Conservation (phyloP, 2,329 filamentous ascomycete species). For the Fusarium caatingaense region DNA sequence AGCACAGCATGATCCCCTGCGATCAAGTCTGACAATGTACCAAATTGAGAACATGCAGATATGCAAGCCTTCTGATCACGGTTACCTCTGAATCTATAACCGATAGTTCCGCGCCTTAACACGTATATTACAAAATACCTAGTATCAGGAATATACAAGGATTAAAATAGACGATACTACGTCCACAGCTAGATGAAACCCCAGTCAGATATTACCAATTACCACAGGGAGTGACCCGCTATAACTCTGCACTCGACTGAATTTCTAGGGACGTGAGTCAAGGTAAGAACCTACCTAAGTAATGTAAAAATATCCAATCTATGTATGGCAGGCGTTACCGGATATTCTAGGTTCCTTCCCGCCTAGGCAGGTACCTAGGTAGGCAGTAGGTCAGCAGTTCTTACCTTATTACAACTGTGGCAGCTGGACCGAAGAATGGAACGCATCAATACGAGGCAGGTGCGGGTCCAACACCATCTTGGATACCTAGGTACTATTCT, state of each 20-base stretch:
- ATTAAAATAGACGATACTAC: neutral
- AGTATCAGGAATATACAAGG: slow-evolving; percentile 4
- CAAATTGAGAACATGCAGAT: neutral
- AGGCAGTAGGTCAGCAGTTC: neutral
- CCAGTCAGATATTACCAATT: neutral
- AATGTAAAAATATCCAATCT: neutral
- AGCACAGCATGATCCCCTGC: slow-evolving; percentile 13
- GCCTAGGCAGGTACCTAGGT: neutral
- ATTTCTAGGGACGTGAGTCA: neutral
- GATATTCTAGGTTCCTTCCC: slow-evolving; percentile 1
- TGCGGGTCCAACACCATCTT: slow-evolving; percentile 18
- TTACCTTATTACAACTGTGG: neutral
- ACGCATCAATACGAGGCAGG: slow-evolving; percentile 32
- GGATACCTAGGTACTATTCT: neutral
- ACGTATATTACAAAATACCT: neutral
- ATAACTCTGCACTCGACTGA: neutral
- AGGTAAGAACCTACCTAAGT: neutral
- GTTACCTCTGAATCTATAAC: neutral
- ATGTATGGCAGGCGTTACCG: neutral
- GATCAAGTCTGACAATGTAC: neutral
- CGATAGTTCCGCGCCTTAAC: neutral
- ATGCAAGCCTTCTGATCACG: neutral
- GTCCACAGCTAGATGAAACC: slow-evolving; percentile 8
- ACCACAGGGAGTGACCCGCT: neutral
- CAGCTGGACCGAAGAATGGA: slow-evolving; percentile 15